Evolutionary conservation across 345 rosid species (phyloP).

Genomic region (Hibiscus tridactylites): DNA sequence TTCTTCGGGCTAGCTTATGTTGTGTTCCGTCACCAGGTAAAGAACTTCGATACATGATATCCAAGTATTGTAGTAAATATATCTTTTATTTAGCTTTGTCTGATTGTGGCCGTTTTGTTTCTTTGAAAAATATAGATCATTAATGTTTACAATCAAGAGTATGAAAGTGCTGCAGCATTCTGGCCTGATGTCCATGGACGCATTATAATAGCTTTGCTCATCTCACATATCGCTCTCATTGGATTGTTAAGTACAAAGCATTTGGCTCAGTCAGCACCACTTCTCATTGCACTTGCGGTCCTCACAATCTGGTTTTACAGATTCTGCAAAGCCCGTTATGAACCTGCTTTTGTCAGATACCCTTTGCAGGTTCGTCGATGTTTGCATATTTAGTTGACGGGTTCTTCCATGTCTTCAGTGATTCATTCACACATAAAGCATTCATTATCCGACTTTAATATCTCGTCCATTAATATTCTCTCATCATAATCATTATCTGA

Average conservation of each 20-base stretch:
- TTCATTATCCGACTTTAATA: not conserved
- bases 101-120: not conserved
- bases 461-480: not conserved
- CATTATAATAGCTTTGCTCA: constrained; percentile 46
- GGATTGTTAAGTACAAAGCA: constrained; percentile 62
- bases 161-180: constrained; percentile 84
- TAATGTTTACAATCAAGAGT: constrained; percentile 84
- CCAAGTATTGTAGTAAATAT: not conserved
- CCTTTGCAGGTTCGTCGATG: constrained; percentile 62
- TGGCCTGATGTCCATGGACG: constrained; percentile 96
- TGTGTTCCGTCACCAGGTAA: constrained; percentile 93
- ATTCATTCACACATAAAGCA: not conserved
- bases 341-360: constrained; percentile 60
- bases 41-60: not conserved
- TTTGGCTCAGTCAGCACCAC: constrained; percentile 56
- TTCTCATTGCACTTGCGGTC: constrained; percentile 64
- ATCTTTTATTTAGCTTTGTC: not conserved
- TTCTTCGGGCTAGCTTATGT: constrained; percentile 72
- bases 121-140: constrained; percentile 46
- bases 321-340: constrained; percentile 68
- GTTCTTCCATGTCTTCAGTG: not conserved
- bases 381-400: not conserved
- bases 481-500: not conserved
- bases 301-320: constrained; percentile 63
- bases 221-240: constrained; percentile 71